phyloP scores from a whole-genome alignment of 768 basidiomycete species.

The Tephrocybe sp. region DNA sequence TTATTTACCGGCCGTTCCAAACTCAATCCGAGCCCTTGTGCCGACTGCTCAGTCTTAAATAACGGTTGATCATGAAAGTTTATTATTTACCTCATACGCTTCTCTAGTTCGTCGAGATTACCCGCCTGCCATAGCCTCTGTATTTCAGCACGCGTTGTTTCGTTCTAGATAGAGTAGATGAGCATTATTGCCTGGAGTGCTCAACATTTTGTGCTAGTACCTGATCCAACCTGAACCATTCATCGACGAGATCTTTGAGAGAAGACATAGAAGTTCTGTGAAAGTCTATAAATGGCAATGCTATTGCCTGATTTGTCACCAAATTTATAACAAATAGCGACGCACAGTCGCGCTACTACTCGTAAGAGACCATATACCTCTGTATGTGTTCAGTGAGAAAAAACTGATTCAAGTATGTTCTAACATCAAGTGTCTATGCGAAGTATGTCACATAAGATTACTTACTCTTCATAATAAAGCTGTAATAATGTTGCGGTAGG shows the following conservation, averaged over 20 bases:
- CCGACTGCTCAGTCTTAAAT: neutral
- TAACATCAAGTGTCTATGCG: conserved; percentile 14
- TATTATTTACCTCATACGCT: conserved; percentile 49
- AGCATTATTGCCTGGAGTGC: neutral
- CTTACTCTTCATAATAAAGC: no score
- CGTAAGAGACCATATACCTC: neutral
- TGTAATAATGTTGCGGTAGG: neutral
- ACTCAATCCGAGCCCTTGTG: conserved; percentile 76
- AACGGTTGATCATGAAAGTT: neutral
- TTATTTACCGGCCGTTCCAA: conserved; percentile 78
- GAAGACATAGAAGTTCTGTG: conserved; percentile 14
- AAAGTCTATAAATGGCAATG: neutral
- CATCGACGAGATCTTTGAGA: conserved; percentile 38
- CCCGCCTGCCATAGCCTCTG: conserved; percentile 42
- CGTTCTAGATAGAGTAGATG: conserved; percentile 39
- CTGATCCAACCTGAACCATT: conserved; percentile 39
- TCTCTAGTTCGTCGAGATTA: conserved; percentile 49
- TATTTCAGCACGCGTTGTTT: conserved; percentile 48
- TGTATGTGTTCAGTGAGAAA: no score
- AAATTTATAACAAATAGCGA: neutral
- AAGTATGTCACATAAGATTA: conserved; percentile 16
- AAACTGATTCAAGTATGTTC: neutral
- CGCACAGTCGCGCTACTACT: neutral
- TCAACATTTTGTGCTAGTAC: conserved; percentile 22
- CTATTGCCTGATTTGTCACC: neutral